These are phyloP conservation scores for Didymella glomerata DNA, from an alignment of 2,329 filamentous ascomycete species.

Conservation along the genomic window DNA sequence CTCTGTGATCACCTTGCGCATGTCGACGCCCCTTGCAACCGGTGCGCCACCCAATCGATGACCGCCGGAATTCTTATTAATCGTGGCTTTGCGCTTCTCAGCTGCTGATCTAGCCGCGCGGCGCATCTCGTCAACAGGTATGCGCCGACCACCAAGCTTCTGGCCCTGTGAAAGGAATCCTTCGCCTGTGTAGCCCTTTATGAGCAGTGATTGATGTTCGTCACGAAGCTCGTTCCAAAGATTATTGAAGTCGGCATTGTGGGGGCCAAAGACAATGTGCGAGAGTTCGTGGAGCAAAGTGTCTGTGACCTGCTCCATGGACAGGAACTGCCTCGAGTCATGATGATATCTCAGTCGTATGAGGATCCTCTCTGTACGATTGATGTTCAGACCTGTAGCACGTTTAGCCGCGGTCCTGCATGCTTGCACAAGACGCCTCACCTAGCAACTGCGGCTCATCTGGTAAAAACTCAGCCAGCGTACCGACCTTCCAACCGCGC, in stretches of 20 bases:
- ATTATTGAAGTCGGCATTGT: constrained; percentile 82
- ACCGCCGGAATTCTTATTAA: constrained; percentile 73
- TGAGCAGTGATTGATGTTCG: constrained; percentile 77
- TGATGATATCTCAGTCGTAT: constrained; percentile 79
- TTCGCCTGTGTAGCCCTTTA: constrained; percentile 90
- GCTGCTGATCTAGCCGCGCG: constrained; percentile 77
- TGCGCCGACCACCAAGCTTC: constrained; percentile 68
- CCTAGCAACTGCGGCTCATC: constrained; percentile 76
- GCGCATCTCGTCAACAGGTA: constrained; percentile 74
- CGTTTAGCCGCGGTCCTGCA: constrained; percentile 24
- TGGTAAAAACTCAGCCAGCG: constrained; percentile 87
- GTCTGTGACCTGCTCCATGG: constrained; percentile 81
- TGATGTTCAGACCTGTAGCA: constrained; percentile 73
- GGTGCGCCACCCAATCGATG: constrained; percentile 74
- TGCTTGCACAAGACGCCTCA: constrained; percentile 37
- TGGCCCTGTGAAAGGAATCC: constrained; percentile 82
- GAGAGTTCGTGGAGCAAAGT: constrained; percentile 93
- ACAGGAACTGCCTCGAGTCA: constrained; percentile 79
- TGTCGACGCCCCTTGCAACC: constrained; percentile 68
- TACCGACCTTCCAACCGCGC: constrained; percentile 78
- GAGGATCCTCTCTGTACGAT: constrained; percentile 79
- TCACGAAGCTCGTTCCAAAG: constrained; percentile 90
- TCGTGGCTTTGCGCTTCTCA: constrained; percentile 70
- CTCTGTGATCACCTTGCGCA: constrained; percentile 75
- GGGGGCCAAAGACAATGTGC: constrained; percentile 86